Evolutionary conservation across 495 filamentous ascomycete species (phyloP), one percentile per base, ranked within the genome.

Genomic region (Neurospora sp.): DNA sequence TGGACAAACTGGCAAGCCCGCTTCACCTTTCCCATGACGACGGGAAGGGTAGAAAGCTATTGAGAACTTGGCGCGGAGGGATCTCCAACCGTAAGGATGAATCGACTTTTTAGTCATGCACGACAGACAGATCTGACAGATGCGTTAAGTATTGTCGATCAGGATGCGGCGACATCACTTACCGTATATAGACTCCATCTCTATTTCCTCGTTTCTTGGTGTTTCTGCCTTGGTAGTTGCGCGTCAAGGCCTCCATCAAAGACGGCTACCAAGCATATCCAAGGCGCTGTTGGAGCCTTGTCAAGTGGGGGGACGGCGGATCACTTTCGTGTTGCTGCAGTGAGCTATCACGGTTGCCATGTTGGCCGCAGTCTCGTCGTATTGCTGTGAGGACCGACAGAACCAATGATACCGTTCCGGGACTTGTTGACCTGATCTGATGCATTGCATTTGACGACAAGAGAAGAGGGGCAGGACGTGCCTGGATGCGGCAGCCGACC

Each of bases 121-220:
- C 73, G 76, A 79, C 79, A 66, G 54, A 66, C 54, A 80, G 79
- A 80, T 80, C 79, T 79, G 79, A 78, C 79, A 80, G 79, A 80
- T 77, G 76, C 71, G 77, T 73, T 37, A 66, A 73, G 79, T 77
- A 75, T 62, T 54, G 79, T 77, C 79, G 79, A 80, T 80, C 79
- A 78, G 70, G 78, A 80, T 79, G 79, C 78, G 76, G 79, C 76
- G 62, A 66, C 70, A 73, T 72, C 70, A 66, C 54, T 66, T 35
- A 12, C 54, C 54, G 14, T 35, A 35, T 37, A 31, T 54, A 23
- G 12, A 2, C 54, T 7, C 54, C 54, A 62, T 62, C 54, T 62
- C 23, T 27, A 16, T 35, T 27, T 66, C 27, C 54, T 66, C 54
- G 54, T 16, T 35, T 66, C 14, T 16, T 9, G 11, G 27, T 27